Percentiles rank a stretch among this genome's conserved stretches.
phyloP scores from a whole-genome alignment of 116 monocot species.

The Dioscorea cayenensis region DNA sequence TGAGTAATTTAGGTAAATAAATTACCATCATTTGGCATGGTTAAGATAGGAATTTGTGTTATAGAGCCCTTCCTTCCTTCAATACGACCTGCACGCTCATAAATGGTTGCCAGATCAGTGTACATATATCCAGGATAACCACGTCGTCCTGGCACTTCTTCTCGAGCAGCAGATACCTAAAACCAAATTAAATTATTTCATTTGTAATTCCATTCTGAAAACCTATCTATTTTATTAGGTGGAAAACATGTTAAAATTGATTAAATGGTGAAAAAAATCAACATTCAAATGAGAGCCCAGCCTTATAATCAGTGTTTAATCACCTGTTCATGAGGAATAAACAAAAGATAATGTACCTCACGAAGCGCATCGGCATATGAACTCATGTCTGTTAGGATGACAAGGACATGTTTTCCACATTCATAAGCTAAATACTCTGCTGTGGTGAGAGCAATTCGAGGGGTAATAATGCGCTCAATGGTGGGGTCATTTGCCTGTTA shows the following conservation, averaged over 20 bases:
- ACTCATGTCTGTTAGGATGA: conserved; percentile 99
- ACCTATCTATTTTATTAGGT: neutral
- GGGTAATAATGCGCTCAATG: conserved; percentile 97
- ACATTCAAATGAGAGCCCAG: neutral
- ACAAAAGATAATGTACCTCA: conserved; percentile 51
- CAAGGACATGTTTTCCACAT: conserved; percentile 99
- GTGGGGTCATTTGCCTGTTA: conserved; percentile 99
- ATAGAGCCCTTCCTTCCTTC: conserved; percentile 99
- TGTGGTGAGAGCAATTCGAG: conserved; percentile 95
- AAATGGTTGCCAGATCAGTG: conserved; percentile 98
- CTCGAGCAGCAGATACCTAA: conserved; percentile 97
- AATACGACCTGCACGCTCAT: conserved; percentile 98
- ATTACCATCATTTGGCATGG: conserved; percentile 99
- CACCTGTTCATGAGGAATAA: neutral
- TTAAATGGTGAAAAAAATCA: neutral
- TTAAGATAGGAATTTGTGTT: conserved; percentile 96
- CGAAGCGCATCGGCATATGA: conserved; percentile 99
- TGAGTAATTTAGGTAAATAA: neutral
- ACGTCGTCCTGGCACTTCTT: conserved; percentile 99
- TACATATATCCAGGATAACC: conserved; percentile 99
- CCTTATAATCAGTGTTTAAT: neutral
- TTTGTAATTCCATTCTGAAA: neutral
- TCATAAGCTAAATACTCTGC: conserved; percentile 99
- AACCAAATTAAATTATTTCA: conserved; percentile 4
- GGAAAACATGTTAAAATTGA: neutral